A percentile compares a stretch with the other conserved stretches of the same genome.
phyloP scores from a whole-genome alignment of 306 rosid species.

The Carpinus fangiana region DNA sequence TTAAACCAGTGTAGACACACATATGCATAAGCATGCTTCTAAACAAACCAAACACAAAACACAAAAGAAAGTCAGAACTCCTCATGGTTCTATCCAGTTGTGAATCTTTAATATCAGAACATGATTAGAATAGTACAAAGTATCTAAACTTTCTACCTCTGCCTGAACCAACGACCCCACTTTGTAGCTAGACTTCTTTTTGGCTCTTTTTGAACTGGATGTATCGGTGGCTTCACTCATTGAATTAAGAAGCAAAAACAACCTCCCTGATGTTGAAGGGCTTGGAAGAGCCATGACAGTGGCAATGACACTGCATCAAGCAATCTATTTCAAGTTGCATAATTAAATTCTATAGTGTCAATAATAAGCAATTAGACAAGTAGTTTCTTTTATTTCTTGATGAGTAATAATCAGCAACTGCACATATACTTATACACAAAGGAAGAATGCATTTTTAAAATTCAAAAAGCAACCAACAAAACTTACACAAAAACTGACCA shows the following conservation, averaged over 20 bases:
- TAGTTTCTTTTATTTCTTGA: background rate
- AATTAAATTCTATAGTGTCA: slow-evolving; percentile 18
- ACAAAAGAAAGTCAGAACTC: slow-evolving; percentile 17
- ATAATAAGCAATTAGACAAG: background rate
- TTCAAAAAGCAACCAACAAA: background rate
- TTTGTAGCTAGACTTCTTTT: slow-evolving; percentile 63
- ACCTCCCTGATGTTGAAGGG: slow-evolving; percentile 68
- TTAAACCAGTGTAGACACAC: background rate
- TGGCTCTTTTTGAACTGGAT: slow-evolving; percentile 71
- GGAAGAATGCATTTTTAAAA: background rate
- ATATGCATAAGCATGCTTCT: background rate
- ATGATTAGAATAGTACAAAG: background rate
- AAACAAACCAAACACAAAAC: slow-evolving; percentile 3
- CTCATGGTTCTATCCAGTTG: background rate
- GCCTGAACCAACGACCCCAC: slow-evolving; percentile 91
- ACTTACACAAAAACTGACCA: background rate
- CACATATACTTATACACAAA: background rate
- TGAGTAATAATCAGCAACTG: slow-evolving; percentile 2
- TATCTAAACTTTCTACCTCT: slow-evolving; percentile 51
- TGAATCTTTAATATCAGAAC: background rate
- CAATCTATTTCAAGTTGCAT: slow-evolving; percentile 24
- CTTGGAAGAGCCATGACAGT: slow-evolving; percentile 77
- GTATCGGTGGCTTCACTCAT: slow-evolving; percentile 46
- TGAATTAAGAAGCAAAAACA: slow-evolving; percentile 65
- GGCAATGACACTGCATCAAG: slow-evolving; percentile 63